phyloP scores from a whole-genome alignment of 768 basidiomycete genomes.

The Rhodotorula diobovata region DNA sequence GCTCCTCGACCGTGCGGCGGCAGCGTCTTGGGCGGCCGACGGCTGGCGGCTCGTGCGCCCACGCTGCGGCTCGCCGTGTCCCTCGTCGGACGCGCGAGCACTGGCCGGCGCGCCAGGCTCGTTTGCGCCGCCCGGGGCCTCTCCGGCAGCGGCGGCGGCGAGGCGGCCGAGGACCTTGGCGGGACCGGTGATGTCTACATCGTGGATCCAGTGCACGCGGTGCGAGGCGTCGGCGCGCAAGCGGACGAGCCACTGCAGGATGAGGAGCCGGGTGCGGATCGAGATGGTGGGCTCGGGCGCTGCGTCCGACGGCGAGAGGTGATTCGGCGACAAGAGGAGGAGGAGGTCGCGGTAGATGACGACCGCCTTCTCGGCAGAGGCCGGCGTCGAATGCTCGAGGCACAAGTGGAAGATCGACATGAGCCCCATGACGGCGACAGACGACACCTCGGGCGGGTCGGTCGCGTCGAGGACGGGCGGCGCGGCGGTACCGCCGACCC shows the following conservation, averaged over 20 bases:
- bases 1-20: conserved; percentile 29
- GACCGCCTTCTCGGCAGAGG: conserved; percentile 45
- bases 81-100: conserved; percentile 8
- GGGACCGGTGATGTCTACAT: conserved; percentile 48
- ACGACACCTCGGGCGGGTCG: conserved; percentile 25
- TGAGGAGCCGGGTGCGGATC: conserved; percentile 61
- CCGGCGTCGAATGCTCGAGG: conserved; percentile 47
- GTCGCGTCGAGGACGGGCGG: background rate
- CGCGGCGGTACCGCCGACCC: background rate
- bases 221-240: conserved; percentile 87
- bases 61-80: conserved; percentile 16
- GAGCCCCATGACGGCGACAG: conserved; percentile 41
- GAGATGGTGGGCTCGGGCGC: conserved; percentile 27
- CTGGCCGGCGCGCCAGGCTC: background rate
- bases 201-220: conserved; percentile 64
- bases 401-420: conserved; percentile 49
- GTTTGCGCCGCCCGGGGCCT: background rate
- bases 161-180: conserved; percentile 27
- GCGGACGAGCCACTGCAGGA: conserved; percentile 81
- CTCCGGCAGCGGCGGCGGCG: background rate
- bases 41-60: conserved; percentile 24
- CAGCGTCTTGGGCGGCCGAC: background rate
- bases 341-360: conserved; percentile 51
- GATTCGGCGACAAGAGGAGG: conserved; percentile 44
- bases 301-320: background rate